phyloP scores from a whole-genome alignment of 2,329 filamentous ascomycete species.

The Laburnicola sp. region DNA sequence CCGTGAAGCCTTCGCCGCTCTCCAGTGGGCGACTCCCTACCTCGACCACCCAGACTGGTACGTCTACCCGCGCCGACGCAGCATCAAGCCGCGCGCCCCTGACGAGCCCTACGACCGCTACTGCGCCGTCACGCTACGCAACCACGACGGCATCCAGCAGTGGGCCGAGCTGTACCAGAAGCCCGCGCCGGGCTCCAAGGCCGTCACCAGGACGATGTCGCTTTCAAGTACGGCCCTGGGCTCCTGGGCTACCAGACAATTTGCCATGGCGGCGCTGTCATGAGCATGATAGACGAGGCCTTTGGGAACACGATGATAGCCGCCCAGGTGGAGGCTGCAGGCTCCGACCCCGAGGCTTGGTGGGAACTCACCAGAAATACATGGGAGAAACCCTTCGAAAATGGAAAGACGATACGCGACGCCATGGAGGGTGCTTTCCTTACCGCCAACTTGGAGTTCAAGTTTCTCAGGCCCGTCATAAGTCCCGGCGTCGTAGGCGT shows the following conservation, averaged over 20 bases:
- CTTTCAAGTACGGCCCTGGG: conserved; percentile 25
- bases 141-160: conserved; percentile 21
- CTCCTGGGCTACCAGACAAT: conserved; percentile 70
- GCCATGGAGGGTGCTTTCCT: conserved; percentile 24
- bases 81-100: conserved; percentile 4
- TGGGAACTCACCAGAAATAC: neutral
- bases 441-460: conserved; percentile 26
- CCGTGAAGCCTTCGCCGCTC: conserved; percentile 24
- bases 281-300: conserved; percentile 69
- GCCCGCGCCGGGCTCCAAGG: conserved; percentile 16
- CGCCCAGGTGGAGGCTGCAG: conserved; percentile 14
- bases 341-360: conserved; percentile 12
- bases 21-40: conserved; percentile 28
- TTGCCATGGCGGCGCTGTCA: conserved; percentile 69
- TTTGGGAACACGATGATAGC: conserved; percentile 24
- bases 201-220: conserved; percentile 18
- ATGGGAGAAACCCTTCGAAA: conserved; percentile 7
- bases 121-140: conserved; percentile 20
- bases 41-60: conserved; percentile 27
- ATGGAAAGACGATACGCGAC: conserved; percentile 17
- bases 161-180: conserved; percentile 29
- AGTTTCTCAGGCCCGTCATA: conserved; percentile 26
- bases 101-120: conserved; percentile 17
- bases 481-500: conserved; percentile 32
- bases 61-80: conserved; percentile 19